Conservation (phyloP, 2,329 filamentous ascomycete species). For the Ophiosphaerella herpotricha region DNA sequence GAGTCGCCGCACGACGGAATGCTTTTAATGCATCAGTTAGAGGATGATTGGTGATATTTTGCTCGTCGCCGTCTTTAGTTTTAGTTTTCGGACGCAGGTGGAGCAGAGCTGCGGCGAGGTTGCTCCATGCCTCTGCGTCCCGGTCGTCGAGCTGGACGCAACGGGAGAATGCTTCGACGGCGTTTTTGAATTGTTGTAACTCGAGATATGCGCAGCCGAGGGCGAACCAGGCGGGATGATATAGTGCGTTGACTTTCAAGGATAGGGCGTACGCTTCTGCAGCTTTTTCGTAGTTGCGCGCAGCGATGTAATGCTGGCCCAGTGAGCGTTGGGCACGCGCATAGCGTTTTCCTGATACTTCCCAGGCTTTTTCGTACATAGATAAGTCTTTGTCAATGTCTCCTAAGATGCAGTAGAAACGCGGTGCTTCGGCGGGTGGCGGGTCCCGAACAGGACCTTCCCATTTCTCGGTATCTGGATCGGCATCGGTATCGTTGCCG, state of each 20-base stretch:
- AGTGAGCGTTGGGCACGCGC: constrained; percentile 86
- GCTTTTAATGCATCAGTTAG: constrained; percentile 78
- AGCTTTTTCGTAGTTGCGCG: constrained; percentile 70
- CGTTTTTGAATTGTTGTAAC: constrained; percentile 74
- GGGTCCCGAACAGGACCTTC: constrained; percentile 72
- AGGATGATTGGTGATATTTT: constrained; percentile 46
- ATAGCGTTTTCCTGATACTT: constrained; percentile 78
- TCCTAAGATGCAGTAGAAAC: constrained; percentile 90
- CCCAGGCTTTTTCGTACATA: constrained; percentile 87
- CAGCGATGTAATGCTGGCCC: constrained; percentile 74
- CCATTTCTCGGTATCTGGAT: constrained; percentile 57
- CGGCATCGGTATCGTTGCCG: constrained; percentile 44
- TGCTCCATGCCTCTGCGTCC: constrained; percentile 93
- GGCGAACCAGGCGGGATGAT: constrained; percentile 84
- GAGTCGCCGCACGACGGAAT: constrained; percentile 81
- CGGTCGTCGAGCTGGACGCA: constrained; percentile 84
- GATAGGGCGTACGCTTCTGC: constrained; percentile 78
- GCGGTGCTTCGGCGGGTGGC: constrained; percentile 78
- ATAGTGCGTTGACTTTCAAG: constrained; percentile 77
- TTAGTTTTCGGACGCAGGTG: constrained; percentile 61
- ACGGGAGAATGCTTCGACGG: constrained; percentile 80
- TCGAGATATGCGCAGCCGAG: constrained; percentile 87
- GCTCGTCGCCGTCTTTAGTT: constrained; percentile 41
- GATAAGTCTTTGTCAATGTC: constrained; percentile 77
- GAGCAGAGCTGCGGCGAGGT: constrained; percentile 82